A percentile compares a stretch with the other conserved stretches of the same genome.
Evolutionary conservation across 805 yeast species (phyloP).

Genomic region (Candida andamanensis): DNA sequence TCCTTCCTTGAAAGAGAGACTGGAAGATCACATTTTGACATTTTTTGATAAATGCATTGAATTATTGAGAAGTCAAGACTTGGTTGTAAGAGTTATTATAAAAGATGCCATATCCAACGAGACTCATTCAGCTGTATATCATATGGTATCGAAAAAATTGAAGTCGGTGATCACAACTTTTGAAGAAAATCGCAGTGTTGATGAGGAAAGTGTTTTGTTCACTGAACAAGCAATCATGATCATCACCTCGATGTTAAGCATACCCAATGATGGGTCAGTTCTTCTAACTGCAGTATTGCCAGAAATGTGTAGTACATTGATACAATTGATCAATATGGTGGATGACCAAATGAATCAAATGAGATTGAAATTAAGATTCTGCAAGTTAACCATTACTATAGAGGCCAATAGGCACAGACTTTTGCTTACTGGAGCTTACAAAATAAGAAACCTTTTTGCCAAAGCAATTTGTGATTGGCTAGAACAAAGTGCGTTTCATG

Average conservation of each 20-base stretch:
- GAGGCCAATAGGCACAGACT: slow-evolving; percentile 27
- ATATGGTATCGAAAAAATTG: slow-evolving; percentile 43
- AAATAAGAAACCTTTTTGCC: slow-evolving; percentile 44
- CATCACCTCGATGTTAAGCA: slow-evolving; percentile 33
- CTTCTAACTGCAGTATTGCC: slow-evolving; percentile 29
- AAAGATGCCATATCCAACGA: slow-evolving; percentile 68
- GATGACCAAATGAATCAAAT: slow-evolving; percentile 25
- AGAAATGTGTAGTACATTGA: slow-evolving; percentile 21
- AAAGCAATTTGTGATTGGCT: slow-evolving; percentile 49
- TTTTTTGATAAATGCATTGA: slow-evolving; percentile 49
- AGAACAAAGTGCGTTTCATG: slow-evolving; percentile 44
- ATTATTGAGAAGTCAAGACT: slow-evolving; percentile 44
- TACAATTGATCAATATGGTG: slow-evolving; percentile 23
- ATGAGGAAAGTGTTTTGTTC: slow-evolving; percentile 30
- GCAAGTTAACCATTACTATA: slow-evolving; percentile 31
- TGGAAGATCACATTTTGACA: slow-evolving; percentile 34
- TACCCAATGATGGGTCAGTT: slow-evolving; percentile 32
- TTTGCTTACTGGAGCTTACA: slow-evolving; percentile 42
- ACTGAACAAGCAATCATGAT: slow-evolving; percentile 49
- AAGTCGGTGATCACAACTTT: slow-evolving; percentile 31
- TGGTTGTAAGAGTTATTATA: slow-evolving; percentile 61
- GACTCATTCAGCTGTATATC: slow-evolving; percentile 53
- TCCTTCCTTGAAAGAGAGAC: slow-evolving; percentile 21
- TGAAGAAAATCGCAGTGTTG: slow-evolving; percentile 19
- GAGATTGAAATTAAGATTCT: slow-evolving; percentile 39